A percentile compares a stretch with the other conserved stretches of the same genome.
phyloP scores from a whole-genome alignment of 2,329 filamentous ascomycete species.

The Acrodontium crateriforme region DNA sequence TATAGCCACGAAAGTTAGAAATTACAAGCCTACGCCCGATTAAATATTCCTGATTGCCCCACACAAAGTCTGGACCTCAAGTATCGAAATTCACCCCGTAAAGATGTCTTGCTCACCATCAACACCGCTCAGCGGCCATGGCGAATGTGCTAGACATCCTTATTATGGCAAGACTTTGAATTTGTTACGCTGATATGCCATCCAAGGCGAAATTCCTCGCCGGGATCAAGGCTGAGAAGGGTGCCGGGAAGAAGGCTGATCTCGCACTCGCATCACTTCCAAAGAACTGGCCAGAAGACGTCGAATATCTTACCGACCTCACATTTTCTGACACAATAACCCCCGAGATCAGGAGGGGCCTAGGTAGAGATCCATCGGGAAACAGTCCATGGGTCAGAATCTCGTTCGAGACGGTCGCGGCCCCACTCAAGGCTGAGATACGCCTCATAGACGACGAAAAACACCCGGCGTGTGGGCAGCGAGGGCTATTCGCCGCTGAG shows the following conservation, averaged over 20 bases:
- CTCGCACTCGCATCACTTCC: too few relatives aligned
- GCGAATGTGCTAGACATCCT: too few relatives aligned
- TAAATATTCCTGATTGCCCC: too few relatives aligned
- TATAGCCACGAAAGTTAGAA: too few relatives aligned
- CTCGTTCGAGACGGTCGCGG: conserved; percentile 7
- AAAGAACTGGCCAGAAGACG: conserved; percentile 18
- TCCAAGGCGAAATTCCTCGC: too few relatives aligned
- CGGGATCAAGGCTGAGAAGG: too few relatives aligned
- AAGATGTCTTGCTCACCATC: too few relatives aligned
- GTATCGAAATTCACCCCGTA: not conserved
- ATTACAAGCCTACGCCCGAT: too few relatives aligned
- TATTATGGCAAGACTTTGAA: too few relatives aligned
- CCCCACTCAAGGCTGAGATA: conserved; percentile 29
- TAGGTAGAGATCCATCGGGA: conserved; percentile 14
- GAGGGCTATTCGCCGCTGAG: conserved; percentile 34
- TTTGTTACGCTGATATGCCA: too few relatives aligned
- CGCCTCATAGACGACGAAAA: conserved; percentile 24
- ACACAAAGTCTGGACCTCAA: not conserved
- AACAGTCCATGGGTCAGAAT: conserved; percentile 14
- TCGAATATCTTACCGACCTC: conserved; percentile 18
- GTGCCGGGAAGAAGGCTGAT: too few relatives aligned
- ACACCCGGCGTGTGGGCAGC: conserved; percentile 36
- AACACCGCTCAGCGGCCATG: too few relatives aligned
- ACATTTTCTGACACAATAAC: conserved; percentile 17
- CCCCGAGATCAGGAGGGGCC: conserved; percentile 11